Conservation (phyloP, 257 asterid species). For the Solanum pinnatisectum region DNA sequence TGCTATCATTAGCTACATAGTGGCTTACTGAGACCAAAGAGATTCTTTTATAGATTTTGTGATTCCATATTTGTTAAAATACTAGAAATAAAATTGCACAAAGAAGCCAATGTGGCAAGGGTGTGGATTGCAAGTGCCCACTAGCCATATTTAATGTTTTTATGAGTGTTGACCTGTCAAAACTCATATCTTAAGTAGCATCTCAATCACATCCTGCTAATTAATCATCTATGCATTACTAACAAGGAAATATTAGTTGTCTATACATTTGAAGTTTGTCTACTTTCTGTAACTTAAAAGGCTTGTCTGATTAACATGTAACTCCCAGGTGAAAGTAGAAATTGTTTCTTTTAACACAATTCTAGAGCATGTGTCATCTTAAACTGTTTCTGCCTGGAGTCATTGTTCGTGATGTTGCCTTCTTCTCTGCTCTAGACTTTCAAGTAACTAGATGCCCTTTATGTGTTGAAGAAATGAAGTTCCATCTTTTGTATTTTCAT, state of each 20-base stretch:
- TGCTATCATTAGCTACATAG: neutral
- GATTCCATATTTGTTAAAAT: neutral
- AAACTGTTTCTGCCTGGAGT: neutral
- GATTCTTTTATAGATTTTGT: neutral
- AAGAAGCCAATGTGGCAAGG: neutral
- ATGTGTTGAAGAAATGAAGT: neutral
- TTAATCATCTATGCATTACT: neutral
- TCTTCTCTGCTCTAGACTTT: neutral
- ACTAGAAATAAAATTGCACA: neutral
- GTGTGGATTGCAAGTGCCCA: neutral
- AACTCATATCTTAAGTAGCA: neutral
- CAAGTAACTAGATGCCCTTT: neutral
- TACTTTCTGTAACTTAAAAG: neutral
- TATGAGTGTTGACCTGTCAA: neutral
- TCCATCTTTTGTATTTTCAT: neutral
- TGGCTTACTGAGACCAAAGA: neutral
- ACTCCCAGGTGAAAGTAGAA: neutral
- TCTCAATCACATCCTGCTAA: neutral
- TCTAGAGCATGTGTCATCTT: neutral
- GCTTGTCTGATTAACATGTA: neutral
- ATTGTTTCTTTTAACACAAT: neutral
- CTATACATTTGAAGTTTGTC: neutral
- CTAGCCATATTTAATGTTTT: neutral
- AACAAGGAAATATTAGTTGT: neutral
- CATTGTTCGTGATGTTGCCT: neutral